Conservation (phyloP, 2,329 filamentous ascomycete genomes). For the Sporothrix humicola region DNA sequence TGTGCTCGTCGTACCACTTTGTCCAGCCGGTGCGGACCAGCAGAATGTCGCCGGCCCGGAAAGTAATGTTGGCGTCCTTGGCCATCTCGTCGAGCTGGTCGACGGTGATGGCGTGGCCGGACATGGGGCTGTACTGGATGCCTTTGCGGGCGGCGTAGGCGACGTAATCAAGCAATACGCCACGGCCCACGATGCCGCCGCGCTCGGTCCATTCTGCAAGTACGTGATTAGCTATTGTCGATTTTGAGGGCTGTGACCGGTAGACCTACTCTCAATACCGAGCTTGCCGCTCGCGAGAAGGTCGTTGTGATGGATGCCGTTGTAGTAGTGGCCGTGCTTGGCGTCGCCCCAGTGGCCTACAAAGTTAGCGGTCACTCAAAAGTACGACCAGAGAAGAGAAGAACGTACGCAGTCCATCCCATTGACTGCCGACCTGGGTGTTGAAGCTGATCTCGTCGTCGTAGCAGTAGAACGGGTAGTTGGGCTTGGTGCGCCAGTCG, state of each 20-base stretch:
- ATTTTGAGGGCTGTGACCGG: neutral
- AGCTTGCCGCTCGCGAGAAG: conserved; percentile 41
- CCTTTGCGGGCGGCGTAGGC: conserved; percentile 57
- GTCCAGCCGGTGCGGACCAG: conserved; percentile 69
- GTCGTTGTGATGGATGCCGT: conserved; percentile 47
- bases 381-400: conserved; percentile 45
- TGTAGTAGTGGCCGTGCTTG: conserved; percentile 37
- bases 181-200: conserved; percentile 60
- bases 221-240: neutral
- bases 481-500: conserved; percentile 32
- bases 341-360: conserved; percentile 35
- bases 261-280: conserved; percentile 46
- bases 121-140: conserved; percentile 58
- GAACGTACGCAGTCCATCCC: conserved; percentile 61
- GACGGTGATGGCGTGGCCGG: conserved; percentile 58
- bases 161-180: conserved; percentile 61
- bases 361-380: conserved; percentile 44
- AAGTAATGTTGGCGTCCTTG: conserved; percentile 64
- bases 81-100: conserved; percentile 64
- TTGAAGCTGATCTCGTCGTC: conserved; percentile 36
- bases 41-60: conserved; percentile 68
- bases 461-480: conserved; percentile 32
- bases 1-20: conserved; percentile 59
- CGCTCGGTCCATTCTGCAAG: conserved; percentile 37
- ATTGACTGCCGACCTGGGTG: conserved; percentile 55